Percentiles rank a stretch among this genome's conserved stretches.
These are phyloP conservation scores for Mycothermus thermophilus DNA, from an alignment of 495 filamentous ascomycete species.

Conservation along the genomic window DNA sequence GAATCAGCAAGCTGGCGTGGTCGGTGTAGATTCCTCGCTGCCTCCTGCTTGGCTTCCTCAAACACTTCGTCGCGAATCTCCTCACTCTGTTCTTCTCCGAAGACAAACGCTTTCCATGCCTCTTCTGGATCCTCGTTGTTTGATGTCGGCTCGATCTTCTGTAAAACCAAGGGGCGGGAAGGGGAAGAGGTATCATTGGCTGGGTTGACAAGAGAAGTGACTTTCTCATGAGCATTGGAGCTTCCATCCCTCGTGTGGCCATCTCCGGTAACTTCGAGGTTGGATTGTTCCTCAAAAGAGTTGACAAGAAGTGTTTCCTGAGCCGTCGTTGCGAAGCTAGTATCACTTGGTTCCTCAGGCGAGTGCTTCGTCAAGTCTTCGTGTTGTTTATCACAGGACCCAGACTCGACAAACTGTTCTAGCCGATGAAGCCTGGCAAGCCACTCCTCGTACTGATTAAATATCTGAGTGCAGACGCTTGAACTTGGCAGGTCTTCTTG, in stretches of 20 bases:
- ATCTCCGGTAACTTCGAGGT: no score
- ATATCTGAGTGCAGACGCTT: slow-evolving; percentile 7
- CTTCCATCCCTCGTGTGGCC: no score
- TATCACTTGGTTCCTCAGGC: no score
- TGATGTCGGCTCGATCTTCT: background rate
- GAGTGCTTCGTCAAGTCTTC: no score
- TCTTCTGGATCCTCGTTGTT: slow-evolving; percentile 12
- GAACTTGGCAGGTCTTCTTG: slow-evolving; percentile 4
- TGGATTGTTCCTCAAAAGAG: no score
- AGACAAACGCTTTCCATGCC: slow-evolving; percentile 28
- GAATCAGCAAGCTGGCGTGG: no score
- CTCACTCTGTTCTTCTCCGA: slow-evolving; percentile 21
- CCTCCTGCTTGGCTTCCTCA: slow-evolving; percentile 24
- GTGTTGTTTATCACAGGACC: no score
- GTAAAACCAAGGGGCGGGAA: background rate
- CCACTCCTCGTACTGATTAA: slow-evolving; percentile 7
- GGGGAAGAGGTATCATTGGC: background rate
- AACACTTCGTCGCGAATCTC: slow-evolving; percentile 21
- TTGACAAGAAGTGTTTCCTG: no score
- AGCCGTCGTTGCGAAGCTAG: no score
- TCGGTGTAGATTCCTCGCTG: no score
- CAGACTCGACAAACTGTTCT: slow-evolving; percentile 4
- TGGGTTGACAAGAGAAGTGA: background rate
- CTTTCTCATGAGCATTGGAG: background rate
- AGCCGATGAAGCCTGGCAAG: slow-evolving; percentile 9